Conservation (phyloP, 2,329 filamentous ascomycete genomes). For the Penicillium psychrosexuale region DNA sequence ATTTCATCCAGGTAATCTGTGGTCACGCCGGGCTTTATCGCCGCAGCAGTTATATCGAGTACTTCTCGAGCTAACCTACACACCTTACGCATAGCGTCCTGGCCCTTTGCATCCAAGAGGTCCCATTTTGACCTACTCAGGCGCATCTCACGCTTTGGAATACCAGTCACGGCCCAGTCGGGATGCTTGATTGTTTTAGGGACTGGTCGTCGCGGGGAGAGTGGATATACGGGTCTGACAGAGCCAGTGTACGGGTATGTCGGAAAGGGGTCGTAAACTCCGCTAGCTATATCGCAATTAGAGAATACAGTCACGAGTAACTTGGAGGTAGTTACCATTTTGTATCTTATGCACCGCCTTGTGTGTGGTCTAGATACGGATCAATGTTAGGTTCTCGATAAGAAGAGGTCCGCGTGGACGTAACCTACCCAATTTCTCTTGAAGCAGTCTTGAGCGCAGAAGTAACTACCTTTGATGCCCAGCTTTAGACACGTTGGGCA, state of each 20-base stretch:
- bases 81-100: slow-evolving; percentile 84
- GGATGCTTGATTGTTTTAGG: slow-evolving; percentile 74
- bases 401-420: not conserved
- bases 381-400: not conserved
- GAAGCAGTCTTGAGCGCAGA: slow-evolving; percentile 94
- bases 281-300: slow-evolving; percentile 75
- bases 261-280: slow-evolving; percentile 82
- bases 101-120: slow-evolving; percentile 68
- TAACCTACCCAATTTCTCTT: slow-evolving; percentile 85
- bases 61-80: slow-evolving; percentile 80
- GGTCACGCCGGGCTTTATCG: slow-evolving; percentile 75
- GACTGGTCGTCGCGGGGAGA: slow-evolving; percentile 66
- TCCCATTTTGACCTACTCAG: slow-evolving; percentile 72
- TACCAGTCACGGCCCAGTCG: slow-evolving; percentile 77
- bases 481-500: slow-evolving; percentile 89
- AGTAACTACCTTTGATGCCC: slow-evolving; percentile 61
- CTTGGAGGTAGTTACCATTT: slow-evolving; percentile 53
- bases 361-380: slow-evolving; percentile 14
- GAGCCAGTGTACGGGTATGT: slow-evolving; percentile 73
- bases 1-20: slow-evolving; percentile 88
- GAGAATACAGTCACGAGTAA: slow-evolving; percentile 28
- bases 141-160: slow-evolving; percentile 56
- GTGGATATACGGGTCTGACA: slow-evolving; percentile 76
- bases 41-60: slow-evolving; percentile 78
- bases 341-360: slow-evolving; percentile 65